phyloP scores from a whole-genome alignment of 306 rosid genomes.

The Pyrus bretschneideri region DNA sequence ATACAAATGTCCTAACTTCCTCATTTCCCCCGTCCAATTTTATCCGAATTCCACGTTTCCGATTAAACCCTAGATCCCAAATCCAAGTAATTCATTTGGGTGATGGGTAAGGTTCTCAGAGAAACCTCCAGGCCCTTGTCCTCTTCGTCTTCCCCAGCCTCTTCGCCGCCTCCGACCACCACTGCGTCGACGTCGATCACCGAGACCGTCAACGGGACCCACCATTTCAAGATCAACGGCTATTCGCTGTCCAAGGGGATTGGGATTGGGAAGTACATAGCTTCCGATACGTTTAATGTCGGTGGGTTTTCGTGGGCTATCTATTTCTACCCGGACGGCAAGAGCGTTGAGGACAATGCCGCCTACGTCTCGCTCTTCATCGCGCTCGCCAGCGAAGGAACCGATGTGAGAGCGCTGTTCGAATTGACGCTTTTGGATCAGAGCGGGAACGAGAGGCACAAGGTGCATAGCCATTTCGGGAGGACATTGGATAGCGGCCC shows the following conservation, averaged over 20 bases:
- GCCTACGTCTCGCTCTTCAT: constrained; percentile 73
- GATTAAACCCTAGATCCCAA: constrained; percentile 26
- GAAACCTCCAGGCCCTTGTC: constrained; percentile 55
- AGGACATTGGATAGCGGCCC: constrained; percentile 85
- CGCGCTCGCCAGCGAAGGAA: constrained; percentile 84
- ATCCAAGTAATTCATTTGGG: constrained; percentile 17
- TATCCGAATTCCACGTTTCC: constrained; percentile 5
- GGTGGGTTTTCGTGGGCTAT: constrained; percentile 93
- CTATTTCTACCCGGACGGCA: constrained; percentile 86
- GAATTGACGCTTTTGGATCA: constrained; percentile 88
- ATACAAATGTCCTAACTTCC: neutral
- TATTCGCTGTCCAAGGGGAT: constrained; percentile 65
- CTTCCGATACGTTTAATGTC: constrained; percentile 67
- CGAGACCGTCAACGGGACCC: constrained; percentile 68
- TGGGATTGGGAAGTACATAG: constrained; percentile 70
- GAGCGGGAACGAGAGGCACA: constrained; percentile 86
- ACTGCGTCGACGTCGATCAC: constrained; percentile 61
- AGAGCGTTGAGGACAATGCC: constrained; percentile 80
- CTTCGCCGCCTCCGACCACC: constrained; percentile 41
- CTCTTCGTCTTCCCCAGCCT: constrained; percentile 21
- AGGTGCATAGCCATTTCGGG: constrained; percentile 89
- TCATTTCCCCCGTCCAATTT: neutral
- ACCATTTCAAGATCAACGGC: constrained; percentile 74
- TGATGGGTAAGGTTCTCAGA: constrained; percentile 62
- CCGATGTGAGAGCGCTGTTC: constrained; percentile 80